Base-by-base conservation (phyloP, 441 rosid genomes). In the Syzygium malaccense region DNA sequence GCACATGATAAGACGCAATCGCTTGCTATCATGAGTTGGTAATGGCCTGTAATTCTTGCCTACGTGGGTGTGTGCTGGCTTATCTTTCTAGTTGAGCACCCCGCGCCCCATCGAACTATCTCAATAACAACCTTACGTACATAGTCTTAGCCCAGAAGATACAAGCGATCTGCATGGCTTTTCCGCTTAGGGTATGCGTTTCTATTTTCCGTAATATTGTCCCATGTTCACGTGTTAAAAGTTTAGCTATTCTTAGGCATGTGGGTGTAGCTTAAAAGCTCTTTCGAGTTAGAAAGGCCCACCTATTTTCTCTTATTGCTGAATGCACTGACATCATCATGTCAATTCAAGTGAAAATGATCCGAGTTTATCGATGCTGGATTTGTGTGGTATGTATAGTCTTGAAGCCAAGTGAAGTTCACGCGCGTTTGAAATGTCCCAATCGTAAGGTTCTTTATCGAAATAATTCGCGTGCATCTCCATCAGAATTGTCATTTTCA, bases 11-110 rank as follows among this genome's bases (percentile, higher is more conserved):
- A 28, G 89, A 80, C 55, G 26, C 57, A 85, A 66, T 32, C 85
- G 30, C 57, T 62, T 55, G 87, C 54, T 66, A 85, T 64, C 87
- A 56, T 85, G 89, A 66, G 87, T 85, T 88, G 89, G 66, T 88
- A 26, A 64, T 88, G 87, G 87, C 86, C 58, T 55, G 86, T 26
- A 30, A 85, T 55, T 85, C 62, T 57, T 33, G 48, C 62, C 64
- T 32, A 12, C 62, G 49, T 85, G 45, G 55, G 55, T 54, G 60
- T 84, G 58, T 45, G 85, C 88, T 87, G 89, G 88, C 86, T 75
- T 75, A 1, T 75, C 83, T 75, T 75, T 75, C 83, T 41, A 41
- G 83, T 68, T 45, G 75, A 64, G 41, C 41, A 30, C 41, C 32
- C 75, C 75, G 32, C 75, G 32, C 3, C 75, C 41, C 20, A 14